Evolutionary conservation across 208 protist genomes (phyloP), one percentile per base, ranked within the genome.

Genomic region (Acanthamoeba triangularis): DNA sequence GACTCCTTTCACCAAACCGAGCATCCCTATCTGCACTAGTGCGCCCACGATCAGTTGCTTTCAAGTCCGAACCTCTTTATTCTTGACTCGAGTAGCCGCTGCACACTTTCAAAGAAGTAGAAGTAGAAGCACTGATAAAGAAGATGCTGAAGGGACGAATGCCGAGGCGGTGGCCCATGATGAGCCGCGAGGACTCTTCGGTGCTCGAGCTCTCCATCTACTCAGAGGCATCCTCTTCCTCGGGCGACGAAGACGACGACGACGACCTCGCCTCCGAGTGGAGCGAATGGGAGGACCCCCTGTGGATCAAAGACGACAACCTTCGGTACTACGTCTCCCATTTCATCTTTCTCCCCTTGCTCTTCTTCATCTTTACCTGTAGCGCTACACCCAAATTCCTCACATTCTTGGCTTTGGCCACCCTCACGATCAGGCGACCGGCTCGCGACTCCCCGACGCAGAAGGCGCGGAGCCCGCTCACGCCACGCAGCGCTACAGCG

Each of bases 271-370:
- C 14, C 1, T 59, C 54, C 8, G 33, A 49, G 72, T 80, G 72
- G 72, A 80, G 72, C 72, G 72, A 80, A 16, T 80, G 72, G 72
- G 72, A 80, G 13, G 72, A 80, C 72, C 72, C 72, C 11, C 18
- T 47, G 33, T 80, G 72, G 72, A 35, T 80, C 35, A 37, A 47
- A 28, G 72, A 80, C 72, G 72, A 80, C 72, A 80, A 80, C 72
- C 33, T 80, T 2, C 72, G 72, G 72, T 80, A 80, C 33, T 3
- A 14, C 35, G 6, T 13, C 30, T 11, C 69, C 28, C 20, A 3
- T 13, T 25, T 61, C 54, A 61, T 23, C 54, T 25, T 23, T 61
- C 3, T 13, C 20, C 3, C 14, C 0, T 10, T 28, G n/a, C n/a
- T n/a, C n/a, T n/a, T n/a, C n/a, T n/a, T n/a, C n/a, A n/a, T n/a